Evolutionary conservation across 106 monocot genomes (phyloP).

Genomic region (Dactylorhiza incarnata): DNA sequence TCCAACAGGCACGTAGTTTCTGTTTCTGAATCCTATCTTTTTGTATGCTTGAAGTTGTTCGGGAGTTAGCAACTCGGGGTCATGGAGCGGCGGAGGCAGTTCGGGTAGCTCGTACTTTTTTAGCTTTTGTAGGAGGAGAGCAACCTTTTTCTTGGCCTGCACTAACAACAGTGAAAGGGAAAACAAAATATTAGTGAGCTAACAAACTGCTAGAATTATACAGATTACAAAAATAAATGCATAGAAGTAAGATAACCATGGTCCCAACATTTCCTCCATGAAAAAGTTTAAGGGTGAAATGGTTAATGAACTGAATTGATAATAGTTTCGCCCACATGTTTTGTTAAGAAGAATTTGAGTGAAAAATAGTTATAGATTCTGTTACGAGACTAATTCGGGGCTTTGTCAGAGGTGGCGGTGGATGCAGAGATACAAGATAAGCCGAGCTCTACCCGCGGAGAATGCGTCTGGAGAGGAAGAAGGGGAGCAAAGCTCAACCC

Average conservation of each 20-base stretch:
- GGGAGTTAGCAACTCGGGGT: conserved; percentile 79
- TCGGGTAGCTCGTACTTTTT: conserved; percentile 99
- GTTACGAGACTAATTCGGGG: too few species aligned
- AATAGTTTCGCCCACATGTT: too few species aligned
- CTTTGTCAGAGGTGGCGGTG: too few species aligned
- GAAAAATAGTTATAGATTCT: too few species aligned
- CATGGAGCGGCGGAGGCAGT: conserved; percentile 81
- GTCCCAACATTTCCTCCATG: neutral
- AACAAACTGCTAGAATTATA: neutral
- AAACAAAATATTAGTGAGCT: conserved; percentile 5
- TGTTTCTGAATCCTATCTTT: conserved; percentile 92
- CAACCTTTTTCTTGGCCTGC: conserved; percentile 98
- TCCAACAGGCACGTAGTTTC: conserved; percentile 93
- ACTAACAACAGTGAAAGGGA: conserved; percentile 8
- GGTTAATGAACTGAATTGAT: too few species aligned
- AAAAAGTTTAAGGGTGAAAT: neutral
- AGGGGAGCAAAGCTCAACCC: too few species aligned
- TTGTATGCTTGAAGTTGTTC: conserved; percentile 98
- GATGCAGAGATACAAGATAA: too few species aligned
- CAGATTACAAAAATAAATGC: neutral
- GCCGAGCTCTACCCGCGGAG: too few species aligned
- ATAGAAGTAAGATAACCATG: neutral
- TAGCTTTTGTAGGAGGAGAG: conserved; percentile 91
- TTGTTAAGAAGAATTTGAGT: too few species aligned
- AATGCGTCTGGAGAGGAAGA: too few species aligned